phyloP scores from a whole-genome alignment of 2,329 filamentous ascomycete species.

The Talaromyces funiculosus region DNA sequence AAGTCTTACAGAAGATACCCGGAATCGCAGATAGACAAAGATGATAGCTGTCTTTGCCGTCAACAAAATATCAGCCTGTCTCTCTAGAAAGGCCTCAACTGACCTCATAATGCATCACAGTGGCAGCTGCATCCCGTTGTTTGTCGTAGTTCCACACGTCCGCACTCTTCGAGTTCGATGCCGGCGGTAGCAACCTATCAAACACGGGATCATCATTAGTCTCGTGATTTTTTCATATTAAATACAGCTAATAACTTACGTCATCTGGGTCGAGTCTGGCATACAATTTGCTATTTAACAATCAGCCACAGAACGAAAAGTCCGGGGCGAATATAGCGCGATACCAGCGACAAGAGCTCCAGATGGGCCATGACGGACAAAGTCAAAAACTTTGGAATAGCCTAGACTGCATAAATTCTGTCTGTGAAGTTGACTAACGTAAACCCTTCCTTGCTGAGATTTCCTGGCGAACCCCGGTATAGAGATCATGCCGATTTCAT shows the following conservation, averaged over 20 bases:
- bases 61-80: background rate
- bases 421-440: conserved; percentile 28
- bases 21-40: conserved; percentile 32
- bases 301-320: conserved; percentile 15
- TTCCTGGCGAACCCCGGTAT: conserved; percentile 19
- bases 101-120: background rate
- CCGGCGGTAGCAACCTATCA: background rate
- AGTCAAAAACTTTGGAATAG: conserved; percentile 14
- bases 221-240: background rate
- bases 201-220: background rate
- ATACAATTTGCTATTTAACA: conserved; percentile 16
- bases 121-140: background rate
- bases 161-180: background rate
- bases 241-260: background rate
- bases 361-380: conserved; percentile 30
- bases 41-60: conserved; percentile 14
- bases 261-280: background rate
- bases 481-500: conserved; percentile 25
- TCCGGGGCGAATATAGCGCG: conserved; percentile 11
- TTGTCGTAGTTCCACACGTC: background rate
- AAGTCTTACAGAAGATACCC: conserved; percentile 29
- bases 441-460: conserved; percentile 26
- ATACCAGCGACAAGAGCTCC: conserved; percentile 34
- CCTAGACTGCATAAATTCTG: conserved; percentile 27
- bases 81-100: background rate